A percentile compares a stretch with the other conserved stretches of the same genome.
These are phyloP conservation scores for Didymella exigua DNA, from an alignment of 2,329 filamentous ascomycete genomes.

Conservation along the genomic window DNA sequence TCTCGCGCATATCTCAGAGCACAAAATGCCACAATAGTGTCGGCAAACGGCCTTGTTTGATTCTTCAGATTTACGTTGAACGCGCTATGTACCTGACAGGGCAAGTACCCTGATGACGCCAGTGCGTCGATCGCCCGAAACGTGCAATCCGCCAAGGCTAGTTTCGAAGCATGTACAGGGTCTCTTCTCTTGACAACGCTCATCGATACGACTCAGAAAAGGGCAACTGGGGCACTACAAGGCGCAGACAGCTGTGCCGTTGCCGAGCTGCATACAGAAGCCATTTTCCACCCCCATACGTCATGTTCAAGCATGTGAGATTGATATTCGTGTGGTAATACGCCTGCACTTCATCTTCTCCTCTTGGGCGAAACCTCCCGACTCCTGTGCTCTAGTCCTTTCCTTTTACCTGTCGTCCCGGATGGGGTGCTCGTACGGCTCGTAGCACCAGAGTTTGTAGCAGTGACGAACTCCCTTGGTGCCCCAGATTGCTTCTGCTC, in stretches of 20 bases:
- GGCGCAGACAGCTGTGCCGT: background rate
- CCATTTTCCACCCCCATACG: background rate
- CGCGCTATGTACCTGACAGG: slow-evolving; percentile 17
- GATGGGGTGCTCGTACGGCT: slow-evolving; percentile 34
- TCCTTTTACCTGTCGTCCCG: slow-evolving; percentile 34
- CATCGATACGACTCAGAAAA: background rate
- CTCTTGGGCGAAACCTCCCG: slow-evolving; percentile 41
- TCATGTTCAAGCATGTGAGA: background rate
- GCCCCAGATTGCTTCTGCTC: slow-evolving; percentile 38
- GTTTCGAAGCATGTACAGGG: background rate
- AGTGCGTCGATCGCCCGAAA: slow-evolving; percentile 13
- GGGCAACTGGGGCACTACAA: no score
- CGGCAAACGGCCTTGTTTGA: slow-evolving; percentile 11
- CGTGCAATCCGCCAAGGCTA: slow-evolving; percentile 7
- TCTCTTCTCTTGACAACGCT: background rate
- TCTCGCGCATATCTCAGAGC: background rate
- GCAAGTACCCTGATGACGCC: slow-evolving; percentile 18
- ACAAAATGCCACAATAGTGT: background rate
- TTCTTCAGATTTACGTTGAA: slow-evolving; percentile 16
- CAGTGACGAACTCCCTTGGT: slow-evolving; percentile 45
- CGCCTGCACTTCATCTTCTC: slow-evolving; percentile 23
- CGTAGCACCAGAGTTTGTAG: slow-evolving; percentile 30
- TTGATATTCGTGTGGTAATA: background rate
- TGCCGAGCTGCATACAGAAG: background rate
- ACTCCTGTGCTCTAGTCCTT: slow-evolving; percentile 40